Conservation (phyloP, 2,329 filamentous ascomycete species). For the Pseudocercospora fuligena region DNA sequence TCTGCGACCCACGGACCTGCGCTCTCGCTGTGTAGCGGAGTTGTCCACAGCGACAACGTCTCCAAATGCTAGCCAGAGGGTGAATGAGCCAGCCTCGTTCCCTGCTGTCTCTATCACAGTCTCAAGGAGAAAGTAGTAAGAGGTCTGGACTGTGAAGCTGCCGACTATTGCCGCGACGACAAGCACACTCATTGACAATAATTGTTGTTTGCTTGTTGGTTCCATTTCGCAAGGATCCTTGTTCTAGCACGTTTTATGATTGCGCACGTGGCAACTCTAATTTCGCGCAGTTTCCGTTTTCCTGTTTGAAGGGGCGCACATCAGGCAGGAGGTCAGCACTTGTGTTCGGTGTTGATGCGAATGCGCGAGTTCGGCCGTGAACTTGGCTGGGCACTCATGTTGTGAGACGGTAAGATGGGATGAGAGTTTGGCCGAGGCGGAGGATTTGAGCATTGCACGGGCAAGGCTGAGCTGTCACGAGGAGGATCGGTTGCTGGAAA, state of each 20-base stretch:
- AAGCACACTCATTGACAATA: background rate
- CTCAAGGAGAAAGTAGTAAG: background rate
- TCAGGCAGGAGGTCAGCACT: background rate
- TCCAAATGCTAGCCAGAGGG: too few relatives aligned
- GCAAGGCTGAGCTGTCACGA: background rate
- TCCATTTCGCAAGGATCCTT: background rate
- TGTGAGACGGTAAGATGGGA: background rate
- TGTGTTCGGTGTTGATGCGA: background rate
- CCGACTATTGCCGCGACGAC: background rate
- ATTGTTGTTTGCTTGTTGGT: background rate
- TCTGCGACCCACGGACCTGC: too few relatives aligned
- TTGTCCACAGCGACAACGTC: too few relatives aligned
- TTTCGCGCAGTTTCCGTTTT: background rate
- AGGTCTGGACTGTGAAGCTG: background rate
- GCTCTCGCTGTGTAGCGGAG: too few relatives aligned
- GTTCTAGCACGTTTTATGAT: background rate
- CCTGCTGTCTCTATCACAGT: background rate
- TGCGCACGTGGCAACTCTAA: conserved; percentile 4
- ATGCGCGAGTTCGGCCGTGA: too few relatives aligned
- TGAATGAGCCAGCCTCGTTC: too few relatives aligned
- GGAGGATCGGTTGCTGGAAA: too few relatives aligned
- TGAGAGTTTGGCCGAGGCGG: background rate
- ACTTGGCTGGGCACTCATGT: too few relatives aligned
- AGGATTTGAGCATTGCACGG: background rate
- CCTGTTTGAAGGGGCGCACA: background rate